Base-by-base conservation (phyloP, 306 rosid species). In the Cotoneaster glaucophyllus region DNA sequence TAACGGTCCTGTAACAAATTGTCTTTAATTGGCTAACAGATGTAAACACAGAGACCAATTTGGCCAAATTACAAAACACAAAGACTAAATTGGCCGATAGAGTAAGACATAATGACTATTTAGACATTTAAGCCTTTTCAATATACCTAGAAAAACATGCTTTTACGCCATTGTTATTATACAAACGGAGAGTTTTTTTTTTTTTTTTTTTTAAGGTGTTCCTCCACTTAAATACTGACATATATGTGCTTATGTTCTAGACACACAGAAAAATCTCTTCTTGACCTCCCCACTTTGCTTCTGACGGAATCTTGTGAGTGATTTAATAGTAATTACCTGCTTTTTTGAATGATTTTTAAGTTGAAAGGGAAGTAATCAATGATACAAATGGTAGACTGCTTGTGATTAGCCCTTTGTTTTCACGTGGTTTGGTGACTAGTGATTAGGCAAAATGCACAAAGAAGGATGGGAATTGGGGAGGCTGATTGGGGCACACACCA, bases 351-450 rank as follows among this genome's bases (percentile, higher is more conserved):
- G 70, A 78, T 73, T 26, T 22, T 64, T 10, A 50, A 50, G 68
- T 29, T 76, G 56, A 64, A 64, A 29, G 63, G 56, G 14, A 13
- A 25, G 18, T 3, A 63, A 63, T 12, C 15, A 24, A 79, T 81
- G 64, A 83, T 83, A 70, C 34, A 41, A 80, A 70, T 29, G 43
- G 67, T 45, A 3, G 54, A 69, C 50, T 45, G 22, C 43, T 58
- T 72, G 74, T 52, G 29, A 17, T 25, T 15, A 69, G 79, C 68
- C 67, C 64, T 62, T 61, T 63, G 58, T 56, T 65, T 81, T 80
- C 83, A 71, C 70, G 75, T 79, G 78, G 72, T 80, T 84, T 64
- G 85, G 86, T 77, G 74, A 76, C 83, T 85, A 77, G 76, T 75
- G 68, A 82, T 80, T 73, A 25, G 69, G 74, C 72, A 65, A 64